Evolutionary conservation across 2,329 filamentous ascomycete species (phyloP), one percentile per base, ranked within the genome.

Genomic region (Fusarium austroafricanum): DNA sequence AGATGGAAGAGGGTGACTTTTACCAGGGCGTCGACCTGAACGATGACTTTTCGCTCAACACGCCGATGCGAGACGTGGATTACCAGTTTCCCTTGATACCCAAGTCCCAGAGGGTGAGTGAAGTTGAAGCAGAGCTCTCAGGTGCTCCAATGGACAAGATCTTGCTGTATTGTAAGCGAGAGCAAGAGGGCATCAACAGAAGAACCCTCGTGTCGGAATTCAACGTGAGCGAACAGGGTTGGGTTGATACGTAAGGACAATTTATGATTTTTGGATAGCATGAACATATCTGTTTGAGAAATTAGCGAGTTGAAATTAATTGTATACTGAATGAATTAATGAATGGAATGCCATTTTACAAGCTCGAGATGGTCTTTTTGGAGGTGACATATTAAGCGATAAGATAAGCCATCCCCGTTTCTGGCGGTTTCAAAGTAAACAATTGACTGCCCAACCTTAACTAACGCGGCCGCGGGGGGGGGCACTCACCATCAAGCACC

Each of bases 1-100:
- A 76, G 43, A 66, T 82, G 14, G 81, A 83, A 44, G 80, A 82
- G 23, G 49, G 65, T 12, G 46, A 58, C 11, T 73, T 73, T 29
- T 72, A 73, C 11, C 8, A 42, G 6, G 66, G 40, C 2, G 7
- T 61, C 28, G 62, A 68, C 15, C 23, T 57, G 4, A 54, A 21
- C 1, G 65, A 71, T 39, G 46, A 62, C 21, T 71, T 71, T 38
- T n/a, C 23, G 9, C 39, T 69, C 2, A 63, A 53, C 2, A 62
- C 45, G n/a, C 18, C 52, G 4, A 59, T 67, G 6, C 46, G 38
- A 3, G 40, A 45, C 4, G 28, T 38, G 6, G 65, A 72, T 37
- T 54, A 69, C 11, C 21, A 42, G 3, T n/a, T 69, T 6, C 70
- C 65, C 5, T 17, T 55, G 7, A 33, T 72, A 9, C 70, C 70